phyloP scores from a whole-genome alignment of 176 grass and related monocot species.

The Aegilops umbellulata region DNA sequence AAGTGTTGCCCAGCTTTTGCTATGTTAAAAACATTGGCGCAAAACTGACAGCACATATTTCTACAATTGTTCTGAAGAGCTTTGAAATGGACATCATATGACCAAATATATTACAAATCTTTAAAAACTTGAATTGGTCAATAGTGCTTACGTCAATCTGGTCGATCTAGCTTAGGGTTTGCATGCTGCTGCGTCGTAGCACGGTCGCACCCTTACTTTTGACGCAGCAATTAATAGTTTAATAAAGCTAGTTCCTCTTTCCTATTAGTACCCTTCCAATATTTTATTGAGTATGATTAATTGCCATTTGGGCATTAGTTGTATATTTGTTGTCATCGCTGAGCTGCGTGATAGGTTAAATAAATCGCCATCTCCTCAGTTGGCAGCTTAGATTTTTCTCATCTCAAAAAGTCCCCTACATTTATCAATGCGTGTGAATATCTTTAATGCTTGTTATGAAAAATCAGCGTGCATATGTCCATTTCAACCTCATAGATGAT shows the following conservation, averaged over 20 bases:
- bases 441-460: background rate
- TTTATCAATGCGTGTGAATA: background rate
- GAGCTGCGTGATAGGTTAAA: background rate
- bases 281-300: background rate
- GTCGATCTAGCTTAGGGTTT: slow-evolving; percentile 3
- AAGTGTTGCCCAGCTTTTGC: background rate
- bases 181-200: background rate
- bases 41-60: background rate
- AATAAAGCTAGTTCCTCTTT: background rate
- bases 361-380: background rate
- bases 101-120: background rate
- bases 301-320: background rate
- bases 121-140: background rate
- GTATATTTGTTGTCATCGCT: background rate
- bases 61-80: background rate
- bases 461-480: background rate
- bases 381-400: too few species aligned
- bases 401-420: background rate
- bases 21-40: background rate
- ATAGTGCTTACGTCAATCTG: background rate
- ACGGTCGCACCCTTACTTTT: background rate
- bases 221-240: background rate
- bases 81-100: background rate
- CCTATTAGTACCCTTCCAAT: background rate
- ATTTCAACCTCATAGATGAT: too few species aligned